These are phyloP conservation scores for Thoreauomyces humboldtii DNA, from an alignment of 192 early-diverging fungal species.

Conservation along the genomic window DNA sequence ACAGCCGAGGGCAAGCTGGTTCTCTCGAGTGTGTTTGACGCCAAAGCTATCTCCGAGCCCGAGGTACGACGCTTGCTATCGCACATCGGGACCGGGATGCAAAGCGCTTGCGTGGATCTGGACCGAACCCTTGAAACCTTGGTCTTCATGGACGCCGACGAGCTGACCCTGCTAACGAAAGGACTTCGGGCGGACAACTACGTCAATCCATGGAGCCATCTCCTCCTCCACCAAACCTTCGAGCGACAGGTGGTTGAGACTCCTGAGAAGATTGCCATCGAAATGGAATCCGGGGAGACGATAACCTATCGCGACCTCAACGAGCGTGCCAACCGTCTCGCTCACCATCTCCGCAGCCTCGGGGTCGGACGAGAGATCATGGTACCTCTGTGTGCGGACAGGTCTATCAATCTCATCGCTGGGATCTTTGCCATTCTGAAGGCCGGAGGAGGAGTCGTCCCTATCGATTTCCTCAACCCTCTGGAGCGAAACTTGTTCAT, in stretches of 20 bases:
- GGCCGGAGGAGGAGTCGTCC: slow-evolving; percentile 29
- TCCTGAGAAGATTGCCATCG: not conserved
- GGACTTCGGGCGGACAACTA: not conserved
- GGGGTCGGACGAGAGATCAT: not conserved
- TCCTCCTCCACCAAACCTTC: not conserved
- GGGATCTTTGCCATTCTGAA: slow-evolving; percentile 28
- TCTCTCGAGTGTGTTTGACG: not conserved
- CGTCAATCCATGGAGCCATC: not conserved
- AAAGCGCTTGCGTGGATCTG: not conserved
- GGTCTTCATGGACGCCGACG: not conserved
- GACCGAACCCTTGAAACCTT: not conserved
- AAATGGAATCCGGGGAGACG: not conserved
- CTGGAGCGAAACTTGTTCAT: not conserved
- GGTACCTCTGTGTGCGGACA: not conserved
- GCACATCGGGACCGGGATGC: not conserved
- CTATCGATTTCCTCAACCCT: slow-evolving; percentile 25
- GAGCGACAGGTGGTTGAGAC: not conserved
- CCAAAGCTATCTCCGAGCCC: not conserved
- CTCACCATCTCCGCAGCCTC: not conserved
- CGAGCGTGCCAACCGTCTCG: slow-evolving; percentile 15
- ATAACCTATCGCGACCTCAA: not conserved
- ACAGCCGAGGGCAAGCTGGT: not conserved
- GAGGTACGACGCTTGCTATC: not conserved
- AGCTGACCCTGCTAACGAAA: not conserved
- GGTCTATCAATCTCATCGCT: slow-evolving; percentile 3